phyloP scores from a whole-genome alignment of 192 early-diverging fungal genomes.

The Linnemannia exigua region DNA sequence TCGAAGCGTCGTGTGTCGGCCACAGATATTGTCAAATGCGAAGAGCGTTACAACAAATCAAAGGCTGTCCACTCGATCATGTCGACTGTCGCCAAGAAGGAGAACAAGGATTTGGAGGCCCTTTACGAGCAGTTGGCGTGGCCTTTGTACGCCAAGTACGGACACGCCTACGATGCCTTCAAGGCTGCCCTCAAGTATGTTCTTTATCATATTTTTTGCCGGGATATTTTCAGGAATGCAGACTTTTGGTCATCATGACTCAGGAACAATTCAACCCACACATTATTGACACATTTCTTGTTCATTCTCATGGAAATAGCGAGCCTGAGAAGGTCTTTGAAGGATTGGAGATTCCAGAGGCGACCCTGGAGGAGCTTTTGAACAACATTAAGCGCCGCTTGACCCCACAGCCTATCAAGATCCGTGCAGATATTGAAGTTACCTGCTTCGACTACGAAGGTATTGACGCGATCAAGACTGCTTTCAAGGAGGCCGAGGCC shows the following conservation, averaged over 20 bases:
- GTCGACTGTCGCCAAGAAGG: constrained; percentile 88
- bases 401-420: constrained; percentile 95
- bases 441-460: constrained; percentile 94
- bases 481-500: constrained; percentile 88
- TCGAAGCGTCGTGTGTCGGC: constrained; percentile 93
- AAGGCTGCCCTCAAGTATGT: constrained; percentile 87
- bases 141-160: constrained; percentile 95
- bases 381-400: constrained; percentile 87
- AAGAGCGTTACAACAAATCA: constrained; percentile 93
- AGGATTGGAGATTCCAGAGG: constrained; percentile 71
- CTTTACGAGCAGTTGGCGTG: constrained; percentile 90
- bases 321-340: constrained; percentile 89
- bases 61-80: constrained; percentile 89
- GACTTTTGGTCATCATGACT: constrained; percentile 4
- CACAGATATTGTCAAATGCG: constrained; percentile 90
- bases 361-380: constrained; percentile 79
- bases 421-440: constrained; percentile 94
- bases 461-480: constrained; percentile 92
- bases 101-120: constrained; percentile 80
- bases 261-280: background rate
- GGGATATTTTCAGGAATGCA: background rate
- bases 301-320: constrained; percentile 52
- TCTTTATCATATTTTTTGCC: background rate
- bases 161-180: constrained; percentile 97
- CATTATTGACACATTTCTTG: background rate